Percentiles rank a stretch among this genome's conserved stretches.
Evolutionary conservation across 139 green algal genomes (phyloP).

Genomic region (Tetradesmus obliquus): DNA sequence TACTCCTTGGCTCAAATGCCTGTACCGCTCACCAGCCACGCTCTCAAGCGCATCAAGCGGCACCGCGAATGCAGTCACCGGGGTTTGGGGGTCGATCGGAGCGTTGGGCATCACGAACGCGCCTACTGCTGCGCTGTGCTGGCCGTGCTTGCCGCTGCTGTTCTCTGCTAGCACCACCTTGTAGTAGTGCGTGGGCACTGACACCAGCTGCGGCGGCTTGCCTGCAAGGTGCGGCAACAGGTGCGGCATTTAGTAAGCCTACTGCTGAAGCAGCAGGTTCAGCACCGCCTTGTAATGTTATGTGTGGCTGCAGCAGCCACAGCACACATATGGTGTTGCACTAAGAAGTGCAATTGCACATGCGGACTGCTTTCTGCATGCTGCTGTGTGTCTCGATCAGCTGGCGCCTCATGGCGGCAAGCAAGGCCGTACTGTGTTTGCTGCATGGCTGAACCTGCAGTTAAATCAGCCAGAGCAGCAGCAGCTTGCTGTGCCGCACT

Average conservation of each 20-base stretch:
- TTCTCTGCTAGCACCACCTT: constrained; percentile 76
- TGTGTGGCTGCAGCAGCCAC: neutral
- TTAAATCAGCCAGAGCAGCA: neutral
- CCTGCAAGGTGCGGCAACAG: constrained; percentile 59
- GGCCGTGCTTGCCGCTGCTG: constrained; percentile 24
- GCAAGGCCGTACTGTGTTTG: neutral
- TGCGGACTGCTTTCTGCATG: neutral
- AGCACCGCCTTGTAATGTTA: neutral
- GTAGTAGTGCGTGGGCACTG: constrained; percentile 95
- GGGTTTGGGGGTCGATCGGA: constrained; percentile 73
- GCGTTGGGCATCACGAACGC: constrained; percentile 92
- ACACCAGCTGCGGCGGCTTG: constrained; percentile 77
- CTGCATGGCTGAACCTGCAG: neutral
- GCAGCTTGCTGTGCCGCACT: neutral
- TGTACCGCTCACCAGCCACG: constrained; percentile 58
- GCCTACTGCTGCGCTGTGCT: constrained; percentile 60
- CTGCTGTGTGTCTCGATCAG: neutral
- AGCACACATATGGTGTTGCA: neutral
- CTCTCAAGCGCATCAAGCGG: constrained; percentile 81
- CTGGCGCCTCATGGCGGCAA: neutral
- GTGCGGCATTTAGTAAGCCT: neutral
- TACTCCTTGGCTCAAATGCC: neutral
- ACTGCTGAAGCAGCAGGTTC: neutral
- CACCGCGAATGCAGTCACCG: constrained; percentile 83
- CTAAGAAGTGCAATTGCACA: neutral